A percentile compares a stretch with the other conserved stretches of the same genome.
phyloP scores from a whole-genome alignment of 1,284 basidiomycete genomes.

The Fomes fomentarius region DNA sequence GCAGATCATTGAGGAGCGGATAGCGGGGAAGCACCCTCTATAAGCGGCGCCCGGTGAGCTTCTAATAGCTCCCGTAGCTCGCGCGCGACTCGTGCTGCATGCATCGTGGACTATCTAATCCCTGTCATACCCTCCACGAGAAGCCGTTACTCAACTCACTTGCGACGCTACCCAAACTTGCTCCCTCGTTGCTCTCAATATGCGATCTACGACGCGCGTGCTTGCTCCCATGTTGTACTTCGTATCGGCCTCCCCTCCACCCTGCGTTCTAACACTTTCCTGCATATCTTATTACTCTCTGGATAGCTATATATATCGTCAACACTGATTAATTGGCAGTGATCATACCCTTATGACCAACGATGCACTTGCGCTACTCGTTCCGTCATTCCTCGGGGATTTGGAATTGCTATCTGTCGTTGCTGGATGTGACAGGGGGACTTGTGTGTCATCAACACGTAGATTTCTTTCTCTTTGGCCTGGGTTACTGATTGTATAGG shows the following conservation, averaged over 20 bases:
- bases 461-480: not conserved
- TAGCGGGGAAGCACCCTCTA: slow-evolving; percentile 39
- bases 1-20: slow-evolving; percentile 59
- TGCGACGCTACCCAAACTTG: not conserved
- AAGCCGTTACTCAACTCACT: too few species aligned
- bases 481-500: not conserved
- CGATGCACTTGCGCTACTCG: not conserved
- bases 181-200: not conserved
- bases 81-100: not conserved
- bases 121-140: too few species aligned
- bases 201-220: not conserved
- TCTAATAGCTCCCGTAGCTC: not conserved
- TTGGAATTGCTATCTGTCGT: not conserved
- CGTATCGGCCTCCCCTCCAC: not conserved
- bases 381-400: not conserved
- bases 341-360: not conserved
- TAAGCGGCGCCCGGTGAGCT: not conserved
- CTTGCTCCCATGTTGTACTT: not conserved
- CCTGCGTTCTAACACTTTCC: not conserved
- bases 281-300: not conserved
- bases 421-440: not conserved
- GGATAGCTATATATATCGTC: not conserved
- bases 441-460: not conserved
- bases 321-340: not conserved
- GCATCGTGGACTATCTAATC: not conserved